Evolutionary conservation across 768 basidiomycete species (phyloP), one percentile per base, ranked within the genome.

Genomic region (Phaeotremella skinneri): DNA sequence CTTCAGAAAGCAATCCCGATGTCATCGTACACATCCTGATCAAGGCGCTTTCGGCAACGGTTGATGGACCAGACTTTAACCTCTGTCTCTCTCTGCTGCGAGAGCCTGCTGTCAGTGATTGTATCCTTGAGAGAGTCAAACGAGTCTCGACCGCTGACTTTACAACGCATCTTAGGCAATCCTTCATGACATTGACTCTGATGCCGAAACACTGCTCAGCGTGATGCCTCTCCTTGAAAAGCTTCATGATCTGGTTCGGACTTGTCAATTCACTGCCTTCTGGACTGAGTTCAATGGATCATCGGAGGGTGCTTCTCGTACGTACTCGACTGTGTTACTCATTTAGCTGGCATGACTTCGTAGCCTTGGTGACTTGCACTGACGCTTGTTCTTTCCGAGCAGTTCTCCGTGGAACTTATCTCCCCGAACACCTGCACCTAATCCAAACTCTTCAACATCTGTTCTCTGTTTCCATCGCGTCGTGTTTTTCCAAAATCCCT

Each of bases 21-120:
- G 89, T 93, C 21, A 88, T 92, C 67, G 82, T 93, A 76, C 90
- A 96, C 80, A 89, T 97, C 78, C 88, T 99, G 73, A 83, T 93
- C 76, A 73, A 73, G 55, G 49, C 69, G 9, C 57, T 73, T n/a
- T 90, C 91, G 31, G 83, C 87, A 45, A 72, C 73, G 6, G 66
- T 74, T 56, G 67, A 69, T 43, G 72, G 73, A 52, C 89, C 93
- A 56, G 94, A 99, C 75, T 99, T 94, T 80, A 88, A 89, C 70
- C 88, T 98, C 63, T 93, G 89, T 69, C 84, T 94, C 66, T 89
- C 93, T 49, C 83, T 99, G n/a, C 60, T 70, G 3, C 55, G 64
- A 31, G 70, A 70, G 52, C 70, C 70, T 25, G 55, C 54, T 5
- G 70, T 72, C 23, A 59, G 68, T 62, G 23, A 56, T 37, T 45